Percentiles rank a stretch among this genome's conserved stretches.
Conservation (phyloP, 441 rosid genomes). For the Arabidopsis lyrata region DNA sequence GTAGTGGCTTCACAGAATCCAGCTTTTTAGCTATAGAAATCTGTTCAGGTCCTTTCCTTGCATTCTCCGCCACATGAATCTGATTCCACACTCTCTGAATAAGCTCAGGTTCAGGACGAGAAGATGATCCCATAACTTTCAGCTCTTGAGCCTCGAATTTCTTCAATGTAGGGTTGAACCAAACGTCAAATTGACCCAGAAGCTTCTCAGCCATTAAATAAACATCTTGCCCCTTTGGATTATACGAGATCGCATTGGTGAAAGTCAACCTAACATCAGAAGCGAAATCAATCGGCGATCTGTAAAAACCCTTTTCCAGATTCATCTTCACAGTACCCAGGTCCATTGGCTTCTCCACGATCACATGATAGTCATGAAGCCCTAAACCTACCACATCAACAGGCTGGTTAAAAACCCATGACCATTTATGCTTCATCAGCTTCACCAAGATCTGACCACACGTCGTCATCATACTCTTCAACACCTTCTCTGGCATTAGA, state of each 20-base stretch:
- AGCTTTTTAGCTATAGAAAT: conserved; percentile 23
- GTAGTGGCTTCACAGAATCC: conserved; percentile 7
- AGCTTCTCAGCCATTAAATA: conserved; percentile 38
- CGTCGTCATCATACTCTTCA: conserved; percentile 52
- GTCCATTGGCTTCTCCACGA: conserved; percentile 48
- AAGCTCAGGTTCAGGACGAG: conserved; percentile 24
- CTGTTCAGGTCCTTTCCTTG: conserved; percentile 32
- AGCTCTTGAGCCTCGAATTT: conserved; percentile 39
- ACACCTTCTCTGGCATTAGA: conserved; percentile 29
- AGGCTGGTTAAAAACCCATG: conserved; percentile 36
- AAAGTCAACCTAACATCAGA: conserved; percentile 43
- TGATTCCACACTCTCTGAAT: conserved; percentile 13
- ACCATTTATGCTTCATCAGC: conserved; percentile 43
- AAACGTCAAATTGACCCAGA: conserved; percentile 55
- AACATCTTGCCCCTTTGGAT: conserved; percentile 41
- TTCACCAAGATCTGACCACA: conserved; percentile 72
- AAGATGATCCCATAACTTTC: conserved; percentile 23
- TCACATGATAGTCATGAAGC: conserved; percentile 41
- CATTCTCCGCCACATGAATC: conserved; percentile 15
- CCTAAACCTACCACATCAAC: conserved; percentile 44
- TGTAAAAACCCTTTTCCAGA: conserved; percentile 30
- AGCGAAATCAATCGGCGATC: conserved; percentile 60
- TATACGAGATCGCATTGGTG: conserved; percentile 35
- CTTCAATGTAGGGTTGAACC: conserved; percentile 59
- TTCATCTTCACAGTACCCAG: conserved; percentile 43